A percentile compares a stretch with the other conserved stretches of the same genome.
Evolutionary conservation across 768 basidiomycete genomes (phyloP).

Genomic region (Gymnopilus dilepis): DNA sequence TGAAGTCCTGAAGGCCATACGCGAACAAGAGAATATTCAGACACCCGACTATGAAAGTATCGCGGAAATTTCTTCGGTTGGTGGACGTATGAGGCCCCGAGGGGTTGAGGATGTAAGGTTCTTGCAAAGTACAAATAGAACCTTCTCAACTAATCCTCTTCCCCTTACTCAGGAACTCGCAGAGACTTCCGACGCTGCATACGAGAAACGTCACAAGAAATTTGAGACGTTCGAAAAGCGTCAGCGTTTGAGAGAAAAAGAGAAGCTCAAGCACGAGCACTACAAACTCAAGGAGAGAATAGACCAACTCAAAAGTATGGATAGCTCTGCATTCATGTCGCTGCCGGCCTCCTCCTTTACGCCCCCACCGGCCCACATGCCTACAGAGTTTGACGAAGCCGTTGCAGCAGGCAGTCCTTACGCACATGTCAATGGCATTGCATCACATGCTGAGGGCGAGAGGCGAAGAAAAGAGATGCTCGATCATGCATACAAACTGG

Average conservation of each 20-base stretch:
- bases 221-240: conserved; percentile 89
- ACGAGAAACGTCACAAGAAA: conserved; percentile 83
- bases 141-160: conserved; percentile 18
- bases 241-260: conserved; percentile 85
- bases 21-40: conserved; percentile 74
- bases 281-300: conserved; percentile 91
- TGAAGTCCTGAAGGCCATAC: conserved; percentile 74
- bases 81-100: conserved; percentile 74
- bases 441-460: conserved; percentile 66
- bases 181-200: conserved; percentile 82
- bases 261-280: conserved; percentile 90
- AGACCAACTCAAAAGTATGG: conserved; percentile 81
- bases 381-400: conserved; percentile 32
- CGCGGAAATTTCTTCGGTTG: conserved; percentile 54
- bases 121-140: conserved; percentile 5
- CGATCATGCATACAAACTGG: conserved; percentile 64
- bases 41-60: conserved; percentile 71
- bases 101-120: conserved; percentile 70
- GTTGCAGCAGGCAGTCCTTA: conserved; percentile 33
- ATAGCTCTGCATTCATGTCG: conserved; percentile 67
- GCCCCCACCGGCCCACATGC: conserved; percentile 30
- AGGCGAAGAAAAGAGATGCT: conserved; percentile 77
- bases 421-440: conserved; percentile 41
- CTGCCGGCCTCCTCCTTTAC: conserved; percentile 66
- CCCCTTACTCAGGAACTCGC: conserved; percentile 46